Percentiles rank a stretch among this genome's conserved stretches.
Evolutionary conservation across 305 asterid genomes (phyloP).

Genomic region (Fraxinus albicans): DNA sequence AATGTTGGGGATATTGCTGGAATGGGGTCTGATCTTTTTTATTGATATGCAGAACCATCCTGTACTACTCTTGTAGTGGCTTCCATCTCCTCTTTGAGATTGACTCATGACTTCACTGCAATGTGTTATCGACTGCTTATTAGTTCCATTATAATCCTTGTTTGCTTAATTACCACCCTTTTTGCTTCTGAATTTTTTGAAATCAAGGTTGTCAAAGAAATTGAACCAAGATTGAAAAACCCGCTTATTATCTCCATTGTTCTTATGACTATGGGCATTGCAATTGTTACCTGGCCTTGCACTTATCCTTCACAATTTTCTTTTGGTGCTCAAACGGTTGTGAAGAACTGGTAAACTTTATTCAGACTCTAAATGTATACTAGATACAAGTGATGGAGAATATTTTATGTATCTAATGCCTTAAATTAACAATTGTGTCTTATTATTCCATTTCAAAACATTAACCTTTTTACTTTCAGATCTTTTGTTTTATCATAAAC

Average conservation of each 20-base stretch:
- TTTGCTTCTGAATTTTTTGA: conserved; percentile 55
- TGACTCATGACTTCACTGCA: conserved; percentile 42
- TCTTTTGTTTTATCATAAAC: too few species aligned
- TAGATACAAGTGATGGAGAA: too few species aligned
- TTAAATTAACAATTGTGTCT: too few species aligned
- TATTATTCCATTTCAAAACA: too few species aligned
- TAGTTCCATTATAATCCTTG: conserved; percentile 82
- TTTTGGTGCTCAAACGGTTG: conserved; percentile 69
- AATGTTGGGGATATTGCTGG: conserved; percentile 81
- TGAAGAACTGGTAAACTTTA: conserved; percentile 64
- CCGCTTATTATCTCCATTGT: conserved; percentile 71
- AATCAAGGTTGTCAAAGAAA: conserved; percentile 41
- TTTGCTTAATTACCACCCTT: conserved; percentile 76
- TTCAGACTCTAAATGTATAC: too few species aligned
- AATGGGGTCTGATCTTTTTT: conserved; percentile 95
- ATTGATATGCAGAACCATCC: conserved; percentile 61
- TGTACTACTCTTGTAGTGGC: conserved; percentile 56
- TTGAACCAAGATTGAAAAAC: conserved; percentile 63
- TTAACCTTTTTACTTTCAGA: too few species aligned
- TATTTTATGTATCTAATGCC: too few species aligned
- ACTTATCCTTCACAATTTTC: conserved; percentile 69
- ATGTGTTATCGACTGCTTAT: conserved; percentile 79
- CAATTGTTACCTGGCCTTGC: conserved; percentile 60
- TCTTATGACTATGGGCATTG: conserved; percentile 67
- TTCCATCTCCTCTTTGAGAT: conserved; percentile 43